phyloP scores from a whole-genome alignment of 345 rosid genomes.

The Salix koriyanagi region DNA sequence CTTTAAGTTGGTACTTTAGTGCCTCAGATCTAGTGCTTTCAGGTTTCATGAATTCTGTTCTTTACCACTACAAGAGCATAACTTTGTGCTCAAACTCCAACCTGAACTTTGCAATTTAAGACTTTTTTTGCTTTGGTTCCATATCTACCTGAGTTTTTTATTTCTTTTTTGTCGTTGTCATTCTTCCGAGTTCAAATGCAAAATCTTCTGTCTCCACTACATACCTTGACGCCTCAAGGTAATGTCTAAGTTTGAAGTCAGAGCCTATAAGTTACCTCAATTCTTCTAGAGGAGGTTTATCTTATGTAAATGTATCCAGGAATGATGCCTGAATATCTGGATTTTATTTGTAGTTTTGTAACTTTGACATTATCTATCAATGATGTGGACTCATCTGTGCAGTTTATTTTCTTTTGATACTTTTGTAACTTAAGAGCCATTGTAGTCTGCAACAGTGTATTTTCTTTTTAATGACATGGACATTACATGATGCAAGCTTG shows the following conservation, averaged over 20 bases:
- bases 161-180: too few relatives aligned
- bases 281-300: not conserved
- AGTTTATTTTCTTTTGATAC: too few relatives aligned
- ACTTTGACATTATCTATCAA: not conserved
- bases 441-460: not conserved
- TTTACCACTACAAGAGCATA: not conserved
- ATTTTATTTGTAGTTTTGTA: not conserved
- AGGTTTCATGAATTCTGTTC: not conserved
- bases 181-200: too few relatives aligned
- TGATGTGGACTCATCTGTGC: not conserved
- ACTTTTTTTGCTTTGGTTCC: not conserved
- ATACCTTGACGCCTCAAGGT: too few relatives aligned
- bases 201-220: too few relatives aligned
- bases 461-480: too few relatives aligned
- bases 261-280: not conserved
- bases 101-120: not conserved
- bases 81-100: not conserved
- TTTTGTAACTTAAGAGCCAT: not conserved
- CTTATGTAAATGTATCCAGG: not conserved
- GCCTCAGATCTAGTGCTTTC: not conserved
- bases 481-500: too few relatives aligned
- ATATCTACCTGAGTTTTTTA: not conserved
- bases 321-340: not conserved
- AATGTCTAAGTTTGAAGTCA: not conserved
- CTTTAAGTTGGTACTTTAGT: not conserved